phyloP scores from a whole-genome alignment of 163 green algal species.

The Chloromonas sp. region DNA sequence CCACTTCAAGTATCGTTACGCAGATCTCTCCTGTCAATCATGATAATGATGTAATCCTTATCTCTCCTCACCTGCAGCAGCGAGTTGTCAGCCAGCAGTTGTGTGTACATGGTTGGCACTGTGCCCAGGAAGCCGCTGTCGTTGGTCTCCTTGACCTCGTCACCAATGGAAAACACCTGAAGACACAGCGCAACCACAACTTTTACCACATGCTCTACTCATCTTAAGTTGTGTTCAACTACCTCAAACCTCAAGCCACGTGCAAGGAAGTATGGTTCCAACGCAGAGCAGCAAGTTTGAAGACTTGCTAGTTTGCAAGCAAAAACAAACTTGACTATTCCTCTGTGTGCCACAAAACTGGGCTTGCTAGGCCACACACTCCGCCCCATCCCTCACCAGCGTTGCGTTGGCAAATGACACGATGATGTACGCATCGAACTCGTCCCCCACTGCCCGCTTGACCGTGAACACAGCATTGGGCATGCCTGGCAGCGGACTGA shows the following conservation, averaged over 20 bases:
- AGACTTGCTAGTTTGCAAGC: too few relatives aligned
- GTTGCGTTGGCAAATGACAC: slow-evolving; percentile 94
- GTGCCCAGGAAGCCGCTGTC: slow-evolving; percentile 89
- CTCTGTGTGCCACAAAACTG: too few relatives aligned
- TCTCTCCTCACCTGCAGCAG: slow-evolving; percentile 76
- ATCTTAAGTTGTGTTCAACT: too few relatives aligned
- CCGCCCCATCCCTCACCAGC: slow-evolving; percentile 49
- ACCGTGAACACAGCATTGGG: slow-evolving; percentile 91
- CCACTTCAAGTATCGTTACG: too few relatives aligned
- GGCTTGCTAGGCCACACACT: background rate
- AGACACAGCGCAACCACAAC: background rate
- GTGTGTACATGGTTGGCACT: slow-evolving; percentile 68
- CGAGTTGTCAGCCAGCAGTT: slow-evolving; percentile 87
- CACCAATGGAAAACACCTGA: slow-evolving; percentile 67
- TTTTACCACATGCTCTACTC: too few relatives aligned
- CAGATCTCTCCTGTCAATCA: too few relatives aligned
- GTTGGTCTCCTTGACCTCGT: slow-evolving; percentile 90
- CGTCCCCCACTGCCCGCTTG: slow-evolving; percentile 47
- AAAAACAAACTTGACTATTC: too few relatives aligned
- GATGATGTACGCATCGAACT: slow-evolving; percentile 92
- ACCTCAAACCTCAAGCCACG: too few relatives aligned
- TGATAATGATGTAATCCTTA: too few relatives aligned
- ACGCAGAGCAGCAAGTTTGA: too few relatives aligned
- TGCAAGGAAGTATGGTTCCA: too few relatives aligned
- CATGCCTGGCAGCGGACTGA: slow-evolving; percentile 75